phyloP scores from a whole-genome alignment of 148 eudicot genomes.

The Rhododendron henanense region DNA sequence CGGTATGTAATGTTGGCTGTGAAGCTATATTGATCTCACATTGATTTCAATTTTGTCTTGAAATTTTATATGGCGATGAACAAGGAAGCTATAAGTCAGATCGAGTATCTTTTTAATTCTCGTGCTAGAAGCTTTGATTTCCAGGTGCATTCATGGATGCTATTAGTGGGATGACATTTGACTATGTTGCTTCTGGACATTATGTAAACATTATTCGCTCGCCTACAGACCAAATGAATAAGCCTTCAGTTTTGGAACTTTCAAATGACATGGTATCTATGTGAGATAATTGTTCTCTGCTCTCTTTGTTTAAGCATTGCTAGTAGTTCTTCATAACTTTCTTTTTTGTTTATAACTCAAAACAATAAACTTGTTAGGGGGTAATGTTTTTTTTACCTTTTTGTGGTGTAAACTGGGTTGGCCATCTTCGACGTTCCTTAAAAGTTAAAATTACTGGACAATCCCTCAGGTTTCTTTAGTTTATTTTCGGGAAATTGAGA shows the following conservation, averaged over 20 bases:
- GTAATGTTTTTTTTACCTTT: neutral
- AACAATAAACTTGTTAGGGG: neutral
- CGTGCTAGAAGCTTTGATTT: slow-evolving; percentile 6
- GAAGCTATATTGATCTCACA: neutral
- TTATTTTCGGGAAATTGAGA: neutral
- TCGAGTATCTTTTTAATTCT: neutral
- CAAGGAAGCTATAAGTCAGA: no score
- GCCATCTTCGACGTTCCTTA: neutral
- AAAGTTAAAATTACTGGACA: neutral
- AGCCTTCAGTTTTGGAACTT: slow-evolving; percentile 61
- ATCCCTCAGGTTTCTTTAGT: neutral
- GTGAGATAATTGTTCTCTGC: slow-evolving; percentile 5
- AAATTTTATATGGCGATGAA: neutral
- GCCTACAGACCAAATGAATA: slow-evolving; percentile 27
- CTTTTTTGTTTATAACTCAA: neutral
- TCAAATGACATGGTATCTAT: slow-evolving; percentile 75
- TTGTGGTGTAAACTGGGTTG: neutral
- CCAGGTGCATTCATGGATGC: slow-evolving; percentile 96
- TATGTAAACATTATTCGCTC: slow-evolving; percentile 81
- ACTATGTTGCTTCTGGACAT: slow-evolving; percentile 94
- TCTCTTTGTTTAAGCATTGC: neutral
- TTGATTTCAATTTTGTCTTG: neutral
- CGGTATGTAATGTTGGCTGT: slow-evolving; percentile 43
- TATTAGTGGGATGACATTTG: slow-evolving; percentile 62
- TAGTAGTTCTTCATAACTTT: neutral